Evolutionary conservation across 1,284 basidiomycete genomes (phyloP).

Genomic region (Ustilago vetiveriae): DNA sequence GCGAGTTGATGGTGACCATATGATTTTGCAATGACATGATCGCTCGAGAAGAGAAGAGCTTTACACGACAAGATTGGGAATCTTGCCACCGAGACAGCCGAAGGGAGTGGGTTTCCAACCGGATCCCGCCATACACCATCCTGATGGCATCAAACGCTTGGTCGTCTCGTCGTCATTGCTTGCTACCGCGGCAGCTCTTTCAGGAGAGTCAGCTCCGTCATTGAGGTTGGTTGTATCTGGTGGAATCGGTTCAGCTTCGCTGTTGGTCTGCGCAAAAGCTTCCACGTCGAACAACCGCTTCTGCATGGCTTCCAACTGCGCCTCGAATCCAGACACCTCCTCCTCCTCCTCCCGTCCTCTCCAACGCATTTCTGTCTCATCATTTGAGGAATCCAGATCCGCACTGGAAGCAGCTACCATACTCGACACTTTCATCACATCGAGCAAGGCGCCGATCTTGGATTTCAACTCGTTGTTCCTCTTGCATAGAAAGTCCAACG

Average conservation of each 20-base stretch:
- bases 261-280: not conserved
- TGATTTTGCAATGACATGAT: no score
- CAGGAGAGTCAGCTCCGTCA: no score
- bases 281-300: constrained; percentile 4
- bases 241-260: not conserved
- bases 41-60: no score
- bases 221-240: no score
- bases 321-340: constrained; percentile 18
- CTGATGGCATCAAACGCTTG: constrained; percentile 9
- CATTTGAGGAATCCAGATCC: not conserved
- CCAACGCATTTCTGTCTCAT: not conserved
- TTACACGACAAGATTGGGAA: constrained; percentile 25
- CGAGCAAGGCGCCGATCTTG: constrained; percentile 13
- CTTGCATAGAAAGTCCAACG: constrained; percentile 22
- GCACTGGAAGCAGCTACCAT: constrained; percentile 1
- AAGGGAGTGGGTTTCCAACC: constrained; percentile 32
- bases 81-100: constrained; percentile 25
- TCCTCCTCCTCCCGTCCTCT: not conserved
- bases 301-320: constrained; percentile 22
- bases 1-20: no score
- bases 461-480: constrained; percentile 9
- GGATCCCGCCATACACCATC: constrained; percentile 13
- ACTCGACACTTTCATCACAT: constrained; percentile 5
- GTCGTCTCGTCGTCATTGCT: not conserved
- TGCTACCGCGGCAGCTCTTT: not conserved